Evolutionary conservation across 352 stramenopile species (phyloP).

Genomic region (Phytophthora chlamydospora): DNA sequence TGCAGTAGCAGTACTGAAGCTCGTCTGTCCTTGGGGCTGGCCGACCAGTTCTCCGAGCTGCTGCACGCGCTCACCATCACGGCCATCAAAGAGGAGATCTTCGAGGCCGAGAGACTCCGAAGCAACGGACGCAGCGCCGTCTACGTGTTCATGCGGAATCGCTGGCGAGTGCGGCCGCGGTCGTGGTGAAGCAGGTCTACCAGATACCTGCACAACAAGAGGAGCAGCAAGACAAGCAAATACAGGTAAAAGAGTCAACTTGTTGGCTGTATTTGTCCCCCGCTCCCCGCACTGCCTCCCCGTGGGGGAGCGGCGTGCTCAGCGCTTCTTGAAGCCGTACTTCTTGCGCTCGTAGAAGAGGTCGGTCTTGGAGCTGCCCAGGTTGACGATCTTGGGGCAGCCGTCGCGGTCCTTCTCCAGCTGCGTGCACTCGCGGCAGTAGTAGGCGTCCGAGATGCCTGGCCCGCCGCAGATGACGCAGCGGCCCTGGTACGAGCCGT

Average conservation of each 20-base stretch:
- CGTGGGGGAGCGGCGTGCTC: conserved; percentile 28
- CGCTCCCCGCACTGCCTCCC: conserved; percentile 27
- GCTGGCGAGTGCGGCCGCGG: conserved; percentile 19
- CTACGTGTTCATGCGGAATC: conserved; percentile 15
- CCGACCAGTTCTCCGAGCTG: conserved; percentile 13
- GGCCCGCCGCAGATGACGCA: conserved; percentile 98
- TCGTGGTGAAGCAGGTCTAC: conserved; percentile 10
- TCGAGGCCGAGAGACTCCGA: conserved; percentile 13
- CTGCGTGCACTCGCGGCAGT: conserved; percentile 99
- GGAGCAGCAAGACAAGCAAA: background rate
- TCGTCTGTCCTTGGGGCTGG: conserved; percentile 9
- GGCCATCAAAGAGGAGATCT: conserved; percentile 27
- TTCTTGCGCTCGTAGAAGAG: conserved; percentile 99
- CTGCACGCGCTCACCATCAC: conserved; percentile 18
- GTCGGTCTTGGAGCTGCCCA: conserved; percentile 95
- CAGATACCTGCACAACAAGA: background rate
- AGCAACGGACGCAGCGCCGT: conserved; percentile 15
- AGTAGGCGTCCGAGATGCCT: conserved; percentile 99
- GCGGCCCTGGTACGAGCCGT: conserved; percentile 95
- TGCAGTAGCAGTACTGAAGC: too few species aligned
- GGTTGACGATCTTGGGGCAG: conserved; percentile 99
- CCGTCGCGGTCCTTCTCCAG: conserved; percentile 97
- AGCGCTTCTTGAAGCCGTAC: conserved; percentile 94
- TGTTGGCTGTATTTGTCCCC: conserved; percentile 25
- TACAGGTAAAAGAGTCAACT: background rate